Conservation (phyloP, 1,284 basidiomycete species). For the Leccinum solheimii region DNA sequence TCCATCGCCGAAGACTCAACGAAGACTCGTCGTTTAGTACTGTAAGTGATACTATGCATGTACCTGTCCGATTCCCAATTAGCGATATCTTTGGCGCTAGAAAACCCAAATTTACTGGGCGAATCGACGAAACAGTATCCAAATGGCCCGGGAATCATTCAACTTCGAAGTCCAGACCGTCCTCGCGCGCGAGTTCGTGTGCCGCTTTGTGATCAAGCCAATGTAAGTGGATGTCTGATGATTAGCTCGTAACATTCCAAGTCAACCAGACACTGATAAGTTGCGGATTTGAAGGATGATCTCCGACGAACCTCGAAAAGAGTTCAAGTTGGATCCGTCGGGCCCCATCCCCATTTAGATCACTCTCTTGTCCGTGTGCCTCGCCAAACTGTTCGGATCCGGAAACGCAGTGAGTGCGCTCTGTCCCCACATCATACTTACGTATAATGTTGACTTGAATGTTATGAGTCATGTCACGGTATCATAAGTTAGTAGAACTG, state of each 20-base stretch:
- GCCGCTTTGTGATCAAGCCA: not conserved
- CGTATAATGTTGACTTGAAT: not conserved
- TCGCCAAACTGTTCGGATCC: slow-evolving; percentile 18
- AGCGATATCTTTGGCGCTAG: not conserved
- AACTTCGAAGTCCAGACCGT: too few species aligned
- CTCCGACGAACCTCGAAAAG: too few species aligned
- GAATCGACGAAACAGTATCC: not conserved
- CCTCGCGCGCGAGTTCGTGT: not conserved
- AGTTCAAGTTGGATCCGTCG: too few species aligned
- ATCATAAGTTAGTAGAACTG: not conserved
- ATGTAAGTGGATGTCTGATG: not conserved
- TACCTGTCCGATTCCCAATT: not conserved
- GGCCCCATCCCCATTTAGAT: not conserved
- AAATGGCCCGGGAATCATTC: not conserved
- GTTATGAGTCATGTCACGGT: too few species aligned
- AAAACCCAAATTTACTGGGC: not conserved
- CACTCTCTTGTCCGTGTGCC: slow-evolving; percentile 25
- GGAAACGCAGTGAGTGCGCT: slow-evolving; percentile 1
- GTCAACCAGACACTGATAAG: not conserved
- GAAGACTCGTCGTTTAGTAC: too few species aligned
- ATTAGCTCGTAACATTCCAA: not conserved
- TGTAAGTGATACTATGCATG: too few species aligned
- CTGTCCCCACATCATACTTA: not conserved
- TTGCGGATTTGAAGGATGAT: not conserved
- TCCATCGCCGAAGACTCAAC: too few species aligned